Percentiles rank a stretch among this genome's conserved stretches.
Evolutionary conservation across 805 yeast genomes (phyloP).

Genomic region (Candida berthetii): DNA sequence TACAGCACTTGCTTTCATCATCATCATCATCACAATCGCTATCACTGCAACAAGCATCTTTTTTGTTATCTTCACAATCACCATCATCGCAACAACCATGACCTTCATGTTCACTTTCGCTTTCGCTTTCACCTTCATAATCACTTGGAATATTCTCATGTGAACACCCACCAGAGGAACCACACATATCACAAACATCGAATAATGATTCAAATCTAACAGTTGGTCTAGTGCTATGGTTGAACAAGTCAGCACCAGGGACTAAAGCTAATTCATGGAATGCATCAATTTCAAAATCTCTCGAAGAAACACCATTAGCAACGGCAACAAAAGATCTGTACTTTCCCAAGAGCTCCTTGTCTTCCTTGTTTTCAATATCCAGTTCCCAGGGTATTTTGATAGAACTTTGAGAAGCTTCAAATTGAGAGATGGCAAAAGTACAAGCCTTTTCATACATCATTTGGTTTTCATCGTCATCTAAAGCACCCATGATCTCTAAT

Average conservation of each 20-base stretch:
- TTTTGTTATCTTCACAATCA: conserved; percentile 1
- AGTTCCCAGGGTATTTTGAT: conserved; percentile 24
- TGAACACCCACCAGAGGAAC: conserved; percentile 34
- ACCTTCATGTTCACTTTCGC: conserved; percentile 16
- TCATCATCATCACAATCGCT: conserved; percentile 11
- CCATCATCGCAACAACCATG: conserved; percentile 18
- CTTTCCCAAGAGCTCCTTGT: conserved; percentile 15
- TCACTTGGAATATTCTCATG: conserved; percentile 23
- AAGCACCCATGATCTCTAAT: conserved; percentile 53
- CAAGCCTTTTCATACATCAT: conserved; percentile 31
- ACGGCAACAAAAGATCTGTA: conserved; percentile 48
- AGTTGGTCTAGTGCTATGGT: conserved; percentile 58
- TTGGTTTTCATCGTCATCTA: conserved; percentile 39
- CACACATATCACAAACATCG: conserved; percentile 49
- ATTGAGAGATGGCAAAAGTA: conserved; percentile 22
- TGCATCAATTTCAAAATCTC: conserved; percentile 78
- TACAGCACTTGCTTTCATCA: not conserved
- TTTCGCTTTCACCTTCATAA: conserved; percentile 3
- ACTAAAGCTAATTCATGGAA: conserved; percentile 73
- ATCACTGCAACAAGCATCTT: conserved; percentile 5
- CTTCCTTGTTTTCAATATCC: conserved; percentile 20
- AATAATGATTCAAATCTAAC: conserved; percentile 60
- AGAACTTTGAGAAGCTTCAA: conserved; percentile 18
- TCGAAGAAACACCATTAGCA: conserved; percentile 58
- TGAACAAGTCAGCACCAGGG: conserved; percentile 89